Evolutionary conservation across 1,284 basidiomycete genomes (phyloP), one percentile per base, ranked within the genome.

Genomic region (Cryptococcus deneoformans): DNA sequence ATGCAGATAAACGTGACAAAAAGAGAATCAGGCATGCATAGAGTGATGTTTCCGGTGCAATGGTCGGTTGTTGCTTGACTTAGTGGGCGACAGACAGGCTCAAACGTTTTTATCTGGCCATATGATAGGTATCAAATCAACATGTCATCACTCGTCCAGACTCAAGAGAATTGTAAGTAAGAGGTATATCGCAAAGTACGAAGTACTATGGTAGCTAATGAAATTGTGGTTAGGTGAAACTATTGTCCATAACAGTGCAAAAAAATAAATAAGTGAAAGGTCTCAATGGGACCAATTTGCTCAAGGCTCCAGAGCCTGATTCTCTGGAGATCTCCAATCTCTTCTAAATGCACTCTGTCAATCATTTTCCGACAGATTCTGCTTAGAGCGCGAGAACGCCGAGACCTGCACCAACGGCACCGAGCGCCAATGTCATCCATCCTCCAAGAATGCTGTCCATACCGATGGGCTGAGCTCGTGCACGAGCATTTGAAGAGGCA

Each of bases 341-440:
- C 10, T 47, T 29, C 34, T 29, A 16, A 11, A 34, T 14, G 9
- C 34, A 16, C 24, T 10, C 34, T 16, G 20, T 34, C 29, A 34
- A 11, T 34, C 34, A 29, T 9, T 7, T 29, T 12, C 24, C 46
- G 7, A n/a, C 14, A 24, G 11, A 24, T 44, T 12, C 9, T 35
- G 20, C 46, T 56, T 60, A 63, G 14, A 63, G 56, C 40, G 54
- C 56, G n/a, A 60, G 50, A 14, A 62, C 50, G 9, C 58, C 57
- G 6, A 59, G 47, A 40, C 64, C 64, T 5, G 56, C 62, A 14
- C 64, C 66, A 12, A 62, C 52, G 6, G 52, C 57, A 46, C 66
- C 66, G n/a, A 63, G 20, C 8, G 57, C 56, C 53, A 63, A 51
- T 14, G 59, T 56, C 35, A 52, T 56, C 60, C 60, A 60, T 16